Evolutionary conservation across 1,139 yeast species (phyloP).

Genomic region (Blastobotrys raffinosifermentans): DNA sequence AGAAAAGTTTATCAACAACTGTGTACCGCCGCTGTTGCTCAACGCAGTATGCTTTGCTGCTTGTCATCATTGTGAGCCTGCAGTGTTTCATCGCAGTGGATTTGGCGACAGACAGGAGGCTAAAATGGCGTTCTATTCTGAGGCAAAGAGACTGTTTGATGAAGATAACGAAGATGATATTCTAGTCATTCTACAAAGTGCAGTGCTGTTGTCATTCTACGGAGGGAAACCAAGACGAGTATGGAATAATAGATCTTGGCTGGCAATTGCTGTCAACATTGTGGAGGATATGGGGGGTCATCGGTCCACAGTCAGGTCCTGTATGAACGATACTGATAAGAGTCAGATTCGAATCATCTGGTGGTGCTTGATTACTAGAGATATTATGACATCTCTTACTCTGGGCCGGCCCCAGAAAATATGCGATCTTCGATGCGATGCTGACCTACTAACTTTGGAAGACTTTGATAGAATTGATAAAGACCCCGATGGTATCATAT

Average conservation of each 20-base stretch:
- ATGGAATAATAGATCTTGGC: conserved; percentile 15
- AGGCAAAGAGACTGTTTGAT: conserved; percentile 12
- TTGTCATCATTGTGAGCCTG: conserved; percentile 14
- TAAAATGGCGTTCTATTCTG: conserved; percentile 10
- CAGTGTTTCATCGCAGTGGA: conserved; percentile 9
- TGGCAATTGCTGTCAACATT: conserved; percentile 12
- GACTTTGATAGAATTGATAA: conserved; percentile 11
- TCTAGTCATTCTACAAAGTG: conserved; percentile 11
- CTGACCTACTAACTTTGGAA: conserved; percentile 10
- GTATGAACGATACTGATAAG: conserved; percentile 12
- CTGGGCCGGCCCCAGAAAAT: conserved; percentile 16
- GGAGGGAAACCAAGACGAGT: conserved; percentile 14
- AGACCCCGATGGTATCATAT: conserved; percentile 10
- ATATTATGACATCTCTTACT: conserved; percentile 14
- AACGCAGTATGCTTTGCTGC: conserved; percentile 15
- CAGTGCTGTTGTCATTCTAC: conserved; percentile 13
- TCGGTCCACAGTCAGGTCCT: conserved; percentile 10
- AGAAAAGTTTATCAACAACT: conserved; percentile 2
- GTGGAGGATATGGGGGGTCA: conserved; percentile 17
- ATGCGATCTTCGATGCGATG: conserved; percentile 13
- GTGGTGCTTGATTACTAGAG: conserved; percentile 15
- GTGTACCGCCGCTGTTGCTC: conserved; percentile 11
- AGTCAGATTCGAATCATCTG: conserved; percentile 13
- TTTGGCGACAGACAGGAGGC: conserved; percentile 12
- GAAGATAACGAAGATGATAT: conserved; percentile 10